Percentiles rank a stretch among this genome's conserved stretches.
These are phyloP conservation scores for Daldinia caldariorum DNA, from an alignment of 495 filamentous ascomycete species.

Conservation along the genomic window DNA sequence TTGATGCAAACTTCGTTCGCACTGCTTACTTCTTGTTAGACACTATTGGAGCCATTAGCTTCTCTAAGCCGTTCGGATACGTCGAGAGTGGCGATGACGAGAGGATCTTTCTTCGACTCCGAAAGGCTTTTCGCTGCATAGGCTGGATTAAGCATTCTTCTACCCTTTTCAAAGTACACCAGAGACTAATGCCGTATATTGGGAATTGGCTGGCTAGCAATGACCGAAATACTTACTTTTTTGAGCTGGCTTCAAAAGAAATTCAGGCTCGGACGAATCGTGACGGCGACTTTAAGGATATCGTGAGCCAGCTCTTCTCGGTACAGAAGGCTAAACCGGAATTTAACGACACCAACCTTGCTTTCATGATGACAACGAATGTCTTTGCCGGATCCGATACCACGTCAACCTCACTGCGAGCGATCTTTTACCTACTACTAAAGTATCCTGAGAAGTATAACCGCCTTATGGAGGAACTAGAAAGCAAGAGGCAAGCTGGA, in stretches of 20 bases:
- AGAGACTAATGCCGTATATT: neutral
- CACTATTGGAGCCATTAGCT: slow-evolving; percentile 26
- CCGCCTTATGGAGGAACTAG: neutral
- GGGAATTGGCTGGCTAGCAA: neutral
- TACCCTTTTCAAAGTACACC: neutral
- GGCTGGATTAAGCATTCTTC: neutral
- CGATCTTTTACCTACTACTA: neutral
- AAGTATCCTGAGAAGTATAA: neutral
- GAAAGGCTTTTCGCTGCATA: neutral
- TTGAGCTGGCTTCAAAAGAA: neutral
- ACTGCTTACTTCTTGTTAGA: slow-evolving; percentile 12
- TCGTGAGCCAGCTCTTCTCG: neutral
- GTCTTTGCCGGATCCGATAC: slow-evolving; percentile 2
- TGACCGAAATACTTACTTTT: slow-evolving; percentile 1
- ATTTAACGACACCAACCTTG: slow-evolving; percentile 1
- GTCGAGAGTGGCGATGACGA: slow-evolving; percentile 11
- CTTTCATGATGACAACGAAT: slow-evolving; percentile 7
- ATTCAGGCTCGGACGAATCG: neutral
- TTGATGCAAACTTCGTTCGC: neutral
- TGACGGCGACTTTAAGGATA: neutral
- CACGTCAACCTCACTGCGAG: neutral
- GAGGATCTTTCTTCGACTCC: slow-evolving; percentile 6
- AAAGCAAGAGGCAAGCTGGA: neutral
- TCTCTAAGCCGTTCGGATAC: slow-evolving; percentile 26
- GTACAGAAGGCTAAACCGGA: slow-evolving; percentile 2